phyloP scores from a whole-genome alignment of 495 filamentous ascomycete species.

The Opeltia flavorubescens region DNA sequence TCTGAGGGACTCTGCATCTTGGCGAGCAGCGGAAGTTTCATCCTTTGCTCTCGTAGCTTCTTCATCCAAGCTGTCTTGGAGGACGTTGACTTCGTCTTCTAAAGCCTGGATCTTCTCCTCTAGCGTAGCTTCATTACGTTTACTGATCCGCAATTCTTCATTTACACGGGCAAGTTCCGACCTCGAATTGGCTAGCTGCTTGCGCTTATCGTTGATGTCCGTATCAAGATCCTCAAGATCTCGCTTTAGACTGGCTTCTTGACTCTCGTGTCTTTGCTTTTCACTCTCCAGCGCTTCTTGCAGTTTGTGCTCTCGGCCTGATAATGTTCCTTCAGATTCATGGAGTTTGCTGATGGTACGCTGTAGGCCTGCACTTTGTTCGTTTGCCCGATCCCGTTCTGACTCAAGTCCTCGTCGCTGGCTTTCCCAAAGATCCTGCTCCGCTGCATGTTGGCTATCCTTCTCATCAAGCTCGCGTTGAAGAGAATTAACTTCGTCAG shows the following conservation, averaged over 20 bases:
- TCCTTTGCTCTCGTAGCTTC: conserved; percentile 51
- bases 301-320: conserved; percentile 48
- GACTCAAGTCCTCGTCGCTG: conserved; percentile 48
- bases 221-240: conserved; percentile 45
- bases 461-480: conserved; percentile 62
- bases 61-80: conserved; percentile 62
- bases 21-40: conserved; percentile 31
- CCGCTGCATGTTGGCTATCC: conserved; percentile 52
- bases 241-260: conserved; percentile 38
- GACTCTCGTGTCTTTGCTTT: conserved; percentile 38
- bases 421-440: conserved; percentile 57
- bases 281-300: conserved; percentile 49
- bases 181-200: conserved; percentile 37
- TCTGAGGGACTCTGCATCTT: conserved; percentile 36
- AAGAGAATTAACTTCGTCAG: conserved; percentile 53
- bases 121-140: conserved; percentile 47
- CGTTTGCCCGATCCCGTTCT: conserved; percentile 52
- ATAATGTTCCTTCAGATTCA: conserved; percentile 46
- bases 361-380: conserved; percentile 54
- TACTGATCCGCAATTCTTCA: conserved; percentile 54
- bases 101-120: conserved; percentile 57
- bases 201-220: conserved; percentile 40
- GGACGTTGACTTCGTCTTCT: conserved; percentile 66
- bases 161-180: conserved; percentile 45
- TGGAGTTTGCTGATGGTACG: conserved; percentile 60